Evolutionary conservation across 495 filamentous ascomycete genomes (phyloP), one percentile per base, ranked within the genome.

Genomic region (Neurospora terricola): DNA sequence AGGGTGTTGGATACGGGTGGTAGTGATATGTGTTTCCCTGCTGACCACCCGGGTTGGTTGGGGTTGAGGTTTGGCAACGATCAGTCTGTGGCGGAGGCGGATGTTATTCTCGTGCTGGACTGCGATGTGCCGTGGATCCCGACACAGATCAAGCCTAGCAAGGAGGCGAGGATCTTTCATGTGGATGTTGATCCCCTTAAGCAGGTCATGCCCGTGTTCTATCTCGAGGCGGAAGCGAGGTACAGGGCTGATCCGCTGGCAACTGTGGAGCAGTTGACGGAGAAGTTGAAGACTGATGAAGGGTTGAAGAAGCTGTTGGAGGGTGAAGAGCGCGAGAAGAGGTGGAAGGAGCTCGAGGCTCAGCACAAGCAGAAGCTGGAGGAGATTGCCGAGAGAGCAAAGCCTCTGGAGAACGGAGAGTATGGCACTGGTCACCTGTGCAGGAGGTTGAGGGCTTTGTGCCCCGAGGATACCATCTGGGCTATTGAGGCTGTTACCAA

Each of bases 21-120:
- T 40, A 92, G 92, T 78, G 95, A 98, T 79, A 96, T 98, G 95
- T 96, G 93, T 78, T 98, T 98, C 82, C 95, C 95, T 3, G 91
- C 90, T 2, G 86, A 94, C 70, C 94, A 97, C 73, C 83, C 84
- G 18, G 84, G 76, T 1, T 88, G 90, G 86, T 80, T 97, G 36
- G 93, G 95, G 3, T 78, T 96, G 75, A 85, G 89, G 73, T 97
- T 90, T 75, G 93, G 94, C 12, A 84, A 89, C 3, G 93, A 97
- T 48, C 90, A 92, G 18, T 82, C 84, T 7, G 92, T 97, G 75
- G 85, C 83, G 62, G 90, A 89, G 7, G 92, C 95, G 0, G 95
- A 97, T 78, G 87, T 92, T 34, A 97, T 98, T 75, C 74, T 98
- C 4, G 90, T 97, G 11, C 80, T 96, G 62, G 93, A 97, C 80